Conservation (phyloP, 2,329 filamentous ascomycete genomes). For the Penicillium sp. region DNA sequence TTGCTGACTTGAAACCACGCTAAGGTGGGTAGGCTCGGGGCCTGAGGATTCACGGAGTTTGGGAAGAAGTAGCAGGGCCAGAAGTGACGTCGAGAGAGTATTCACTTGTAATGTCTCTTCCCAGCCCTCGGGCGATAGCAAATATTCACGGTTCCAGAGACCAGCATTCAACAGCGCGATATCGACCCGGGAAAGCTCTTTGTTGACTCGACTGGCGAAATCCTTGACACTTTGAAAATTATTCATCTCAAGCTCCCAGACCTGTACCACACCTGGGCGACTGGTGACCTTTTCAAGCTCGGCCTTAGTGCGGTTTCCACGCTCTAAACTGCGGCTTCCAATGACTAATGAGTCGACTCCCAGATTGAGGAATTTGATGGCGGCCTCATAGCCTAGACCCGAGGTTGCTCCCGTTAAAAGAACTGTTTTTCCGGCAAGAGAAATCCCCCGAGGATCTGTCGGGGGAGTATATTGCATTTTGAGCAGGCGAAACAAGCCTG, state of each 20-base stretch:
- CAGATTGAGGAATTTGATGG: conserved; percentile 48
- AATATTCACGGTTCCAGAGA: conserved; percentile 41
- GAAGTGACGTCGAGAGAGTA: conserved; percentile 55
- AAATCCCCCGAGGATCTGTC: conserved; percentile 35
- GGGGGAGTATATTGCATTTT: conserved; percentile 37
- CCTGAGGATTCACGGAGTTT: conserved; percentile 40
- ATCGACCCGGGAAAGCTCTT: conserved; percentile 43
- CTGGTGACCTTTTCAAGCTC: conserved; percentile 37
- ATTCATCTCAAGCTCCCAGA: conserved; percentile 50
- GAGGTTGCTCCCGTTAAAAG: conserved; percentile 54
- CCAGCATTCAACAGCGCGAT: conserved; percentile 50
- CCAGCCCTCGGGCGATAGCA: conserved; percentile 45
- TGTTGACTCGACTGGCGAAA: conserved; percentile 42
- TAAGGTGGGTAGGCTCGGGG: conserved; percentile 41
- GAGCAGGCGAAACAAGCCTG: conserved; percentile 30
- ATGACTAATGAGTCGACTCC: conserved; percentile 48
- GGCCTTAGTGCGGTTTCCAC: conserved; percentile 44
- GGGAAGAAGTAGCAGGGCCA: conserved; percentile 55
- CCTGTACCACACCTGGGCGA: conserved; percentile 37
- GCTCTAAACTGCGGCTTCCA: conserved; percentile 45
- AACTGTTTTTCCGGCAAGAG: conserved; percentile 48
- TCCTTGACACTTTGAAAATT: conserved; percentile 46
- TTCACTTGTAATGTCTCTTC: conserved; percentile 60
- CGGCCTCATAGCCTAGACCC: conserved; percentile 53
- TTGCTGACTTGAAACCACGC: conserved; percentile 47